These are phyloP conservation scores for Scutellaria barbata DNA, from an alignment of 257 asterid genomes.

Conservation along the genomic window DNA sequence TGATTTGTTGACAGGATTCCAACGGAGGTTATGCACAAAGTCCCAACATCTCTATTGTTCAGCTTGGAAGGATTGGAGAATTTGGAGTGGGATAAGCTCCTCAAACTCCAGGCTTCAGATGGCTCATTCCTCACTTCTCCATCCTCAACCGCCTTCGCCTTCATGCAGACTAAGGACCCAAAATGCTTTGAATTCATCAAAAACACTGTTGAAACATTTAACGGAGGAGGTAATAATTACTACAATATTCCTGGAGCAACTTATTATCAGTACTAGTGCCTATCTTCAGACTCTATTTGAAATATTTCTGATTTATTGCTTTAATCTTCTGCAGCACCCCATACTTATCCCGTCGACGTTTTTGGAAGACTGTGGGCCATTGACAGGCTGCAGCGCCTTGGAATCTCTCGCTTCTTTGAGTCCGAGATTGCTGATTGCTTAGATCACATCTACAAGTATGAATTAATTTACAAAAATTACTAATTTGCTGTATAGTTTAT, in stretches of 20 bases:
- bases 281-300: too few species aligned
- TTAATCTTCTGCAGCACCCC: constrained; percentile 39
- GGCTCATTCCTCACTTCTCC: constrained; percentile 64
- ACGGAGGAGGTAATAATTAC: constrained; percentile 50
- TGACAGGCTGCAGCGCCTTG: constrained; percentile 55
- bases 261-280: too few species aligned
- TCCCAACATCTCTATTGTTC: constrained; percentile 45
- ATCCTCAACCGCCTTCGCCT: constrained; percentile 54
- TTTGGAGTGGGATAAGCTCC: constrained; percentile 53
- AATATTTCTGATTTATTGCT: not conserved
- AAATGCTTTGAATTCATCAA: constrained; percentile 44
- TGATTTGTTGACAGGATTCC: constrained; percentile 51
- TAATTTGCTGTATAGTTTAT: too few species aligned
- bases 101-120: constrained; percentile 43
- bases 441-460: constrained; percentile 46
- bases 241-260: too few species aligned
- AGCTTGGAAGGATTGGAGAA: constrained; percentile 52
- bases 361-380: constrained; percentile 53
- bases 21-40: constrained; percentile 39
- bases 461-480: too few species aligned
- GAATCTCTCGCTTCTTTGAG: constrained; percentile 51
- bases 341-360: constrained; percentile 46
- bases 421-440: constrained; percentile 42
- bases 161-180: constrained; percentile 48
- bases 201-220: constrained; percentile 30